Percentiles rank a stretch among this genome's conserved stretches.
Conservation (phyloP, 108 stramenopile species). For the Cyclotella distinguenda region DNA sequence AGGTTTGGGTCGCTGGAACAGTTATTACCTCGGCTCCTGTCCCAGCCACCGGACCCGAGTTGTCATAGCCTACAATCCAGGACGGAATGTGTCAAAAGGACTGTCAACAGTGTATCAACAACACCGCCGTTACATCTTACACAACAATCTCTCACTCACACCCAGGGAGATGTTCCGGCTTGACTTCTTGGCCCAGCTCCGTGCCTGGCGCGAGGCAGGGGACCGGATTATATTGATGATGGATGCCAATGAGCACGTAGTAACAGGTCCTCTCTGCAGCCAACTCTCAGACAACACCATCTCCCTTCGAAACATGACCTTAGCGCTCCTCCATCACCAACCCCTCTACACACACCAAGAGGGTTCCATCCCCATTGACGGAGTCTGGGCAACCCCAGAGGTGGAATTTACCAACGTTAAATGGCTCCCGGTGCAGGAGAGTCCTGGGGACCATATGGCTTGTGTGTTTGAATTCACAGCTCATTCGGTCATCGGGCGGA, state of each 20-base stretch:
- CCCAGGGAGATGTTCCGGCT: slow-evolving; percentile 3
- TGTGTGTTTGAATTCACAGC: not conserved
- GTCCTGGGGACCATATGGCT: not conserved
- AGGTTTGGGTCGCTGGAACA: not conserved
- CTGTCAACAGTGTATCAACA: slow-evolving; percentile 7
- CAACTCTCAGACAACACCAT: not conserved
- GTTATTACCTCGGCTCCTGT: not conserved
- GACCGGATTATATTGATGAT: slow-evolving; percentile 1
- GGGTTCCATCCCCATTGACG: not conserved
- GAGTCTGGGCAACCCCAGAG: not conserved
- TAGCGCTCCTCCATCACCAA: not conserved
- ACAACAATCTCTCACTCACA: not conserved
- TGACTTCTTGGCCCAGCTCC: not conserved
- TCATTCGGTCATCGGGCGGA: not conserved
- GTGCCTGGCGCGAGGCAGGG: not conserved
- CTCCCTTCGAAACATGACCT: not conserved
- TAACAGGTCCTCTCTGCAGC: not conserved
- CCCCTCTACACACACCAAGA: not conserved
- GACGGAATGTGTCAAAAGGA: not conserved
- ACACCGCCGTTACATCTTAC: not conserved
- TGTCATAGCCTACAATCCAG: not conserved
- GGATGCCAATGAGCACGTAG: slow-evolving; percentile 21
- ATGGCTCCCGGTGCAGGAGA: not conserved
- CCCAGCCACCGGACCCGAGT: not conserved
- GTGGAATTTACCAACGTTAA: not conserved